Evolutionary conservation across 176 grass and related monocot species (phyloP), one percentile per base, ranked within the genome.

Genomic region (Chrysopogon serrulatus): DNA sequence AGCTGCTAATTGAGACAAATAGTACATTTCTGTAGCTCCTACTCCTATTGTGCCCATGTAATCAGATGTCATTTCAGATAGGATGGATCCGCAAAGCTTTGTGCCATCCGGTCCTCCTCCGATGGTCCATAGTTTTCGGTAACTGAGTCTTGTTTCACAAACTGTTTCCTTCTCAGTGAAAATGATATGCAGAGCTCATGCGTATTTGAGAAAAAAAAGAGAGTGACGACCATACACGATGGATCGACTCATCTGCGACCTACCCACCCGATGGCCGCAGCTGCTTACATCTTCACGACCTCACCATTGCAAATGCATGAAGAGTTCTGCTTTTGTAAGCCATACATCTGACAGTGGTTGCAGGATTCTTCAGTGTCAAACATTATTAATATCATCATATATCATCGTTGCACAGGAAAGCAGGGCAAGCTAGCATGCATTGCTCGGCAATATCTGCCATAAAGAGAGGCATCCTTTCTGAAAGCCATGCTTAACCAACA

Each of bases 201-300:
- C n/a, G n/a, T n/a, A n/a, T n/a, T n/a, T n/a, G n/a, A n/a, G n/a
- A n/a, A n/a, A n/a, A n/a, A n/a, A n/a, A n/a, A n/a, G 18, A 49
- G 48, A 53, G 49, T 21, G 48, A 51, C 18, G 17, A 51, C 48
- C 48, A n/a, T n/a, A n/a, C n/a, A n/a, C 18, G 48, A 2, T 19
- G 31, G 47, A 4, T 23, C 0, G 56, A 65, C 13, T 11, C 6
- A 18, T n/a, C n/a, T n/a, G 3, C 24, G 59, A 30, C 18, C 63
- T 26, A 36, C 21, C 15, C 10, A 42, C 69, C 3, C 51, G 23
- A 28, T 61, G n/a, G n/a, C n/a, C n/a, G n/a, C n/a, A n/a, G n/a
- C n/a, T 51, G 76, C 68, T 86, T 53, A 80, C 77, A 65, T 86
- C 33, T 17, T 32, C n/a, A n/a, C 79, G 31, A 65, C 68, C 6